Conservation (phyloP, 2,329 filamentous ascomycete species). For the Calonectria pteridis region DNA sequence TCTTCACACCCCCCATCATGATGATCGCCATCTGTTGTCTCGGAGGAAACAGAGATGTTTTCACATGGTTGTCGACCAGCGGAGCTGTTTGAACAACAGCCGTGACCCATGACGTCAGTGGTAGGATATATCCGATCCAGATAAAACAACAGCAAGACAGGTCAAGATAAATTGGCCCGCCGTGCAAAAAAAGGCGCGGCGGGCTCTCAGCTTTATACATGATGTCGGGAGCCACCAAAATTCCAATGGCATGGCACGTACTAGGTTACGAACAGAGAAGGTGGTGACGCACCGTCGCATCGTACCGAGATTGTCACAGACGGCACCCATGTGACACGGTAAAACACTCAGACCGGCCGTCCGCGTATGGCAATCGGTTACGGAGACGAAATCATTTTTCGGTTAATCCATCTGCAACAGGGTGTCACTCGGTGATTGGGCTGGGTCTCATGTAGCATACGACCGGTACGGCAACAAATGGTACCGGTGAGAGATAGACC, state of each 20-base stretch:
- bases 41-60: not conserved
- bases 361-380: not conserved
- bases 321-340: not conserved
- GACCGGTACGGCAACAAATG: too few species aligned
- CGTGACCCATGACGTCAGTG: not conserved
- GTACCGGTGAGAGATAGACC: too few species aligned
- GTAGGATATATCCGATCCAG: not conserved
- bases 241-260: not conserved
- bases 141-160: too few species aligned
- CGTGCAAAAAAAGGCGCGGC: fast-evolving
- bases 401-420: not conserved
- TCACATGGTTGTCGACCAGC: not conserved
- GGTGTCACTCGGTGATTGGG: not conserved
- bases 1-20: not conserved
- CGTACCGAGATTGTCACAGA: not conserved
- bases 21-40: not conserved
- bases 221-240: not conserved
- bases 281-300: not conserved
- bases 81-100: not conserved
- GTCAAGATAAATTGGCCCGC: too few species aligned
- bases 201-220: not conserved
- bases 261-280: not conserved
- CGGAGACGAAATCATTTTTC: not conserved
- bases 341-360: not conserved
- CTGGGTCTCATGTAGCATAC: too few species aligned